Conservation (phyloP, 179 eudicot species). For the Gypsophila paniculata region DNA sequence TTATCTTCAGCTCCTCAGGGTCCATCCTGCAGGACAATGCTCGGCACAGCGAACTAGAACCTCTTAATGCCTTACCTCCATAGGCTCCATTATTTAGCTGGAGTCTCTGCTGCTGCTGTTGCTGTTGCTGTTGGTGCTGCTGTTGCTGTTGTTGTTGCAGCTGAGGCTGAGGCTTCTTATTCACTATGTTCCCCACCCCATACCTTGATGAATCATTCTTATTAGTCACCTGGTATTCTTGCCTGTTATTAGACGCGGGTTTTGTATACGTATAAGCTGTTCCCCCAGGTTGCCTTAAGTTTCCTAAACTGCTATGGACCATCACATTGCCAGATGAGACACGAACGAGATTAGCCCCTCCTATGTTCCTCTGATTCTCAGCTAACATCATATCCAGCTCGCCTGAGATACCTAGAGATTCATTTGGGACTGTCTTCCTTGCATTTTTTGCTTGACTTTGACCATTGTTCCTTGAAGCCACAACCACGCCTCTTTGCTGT, state of each 20-base stretch:
- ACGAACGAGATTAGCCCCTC: slow-evolving; percentile 42
- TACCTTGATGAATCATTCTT: slow-evolving; percentile 28
- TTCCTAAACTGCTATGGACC: slow-evolving; percentile 60
- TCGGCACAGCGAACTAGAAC: slow-evolving; percentile 46
- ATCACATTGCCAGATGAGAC: slow-evolving; percentile 71
- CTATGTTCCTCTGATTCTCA: slow-evolving; percentile 57
- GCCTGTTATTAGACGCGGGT: slow-evolving; percentile 21
- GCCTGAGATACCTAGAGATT: slow-evolving; percentile 54
- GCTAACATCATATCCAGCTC: slow-evolving; percentile 78
- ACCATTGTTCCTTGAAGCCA: slow-evolving; percentile 24
- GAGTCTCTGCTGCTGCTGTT: not conserved
- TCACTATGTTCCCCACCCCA: slow-evolving; percentile 55
- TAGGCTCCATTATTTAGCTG: slow-evolving; percentile 25
- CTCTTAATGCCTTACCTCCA: slow-evolving; percentile 18
- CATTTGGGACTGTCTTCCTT: slow-evolving; percentile 45
- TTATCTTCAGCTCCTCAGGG: slow-evolving; percentile 47
- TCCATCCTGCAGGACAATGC: slow-evolving; percentile 85
- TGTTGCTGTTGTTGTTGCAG: not conserved
- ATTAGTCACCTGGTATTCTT: slow-evolving; percentile 19
- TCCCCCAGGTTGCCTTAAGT: slow-evolving; percentile 50
- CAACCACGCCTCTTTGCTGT: slow-evolving; percentile 12
- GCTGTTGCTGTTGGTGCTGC: not conserved
- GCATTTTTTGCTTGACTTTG: slow-evolving; percentile 20
- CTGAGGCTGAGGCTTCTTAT: slow-evolving; percentile 29
- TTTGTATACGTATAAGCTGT: slow-evolving; percentile 26